Evolutionary conservation across 306 rosid species (phyloP).

Genomic region (Cyclanthera cordifolia): DNA sequence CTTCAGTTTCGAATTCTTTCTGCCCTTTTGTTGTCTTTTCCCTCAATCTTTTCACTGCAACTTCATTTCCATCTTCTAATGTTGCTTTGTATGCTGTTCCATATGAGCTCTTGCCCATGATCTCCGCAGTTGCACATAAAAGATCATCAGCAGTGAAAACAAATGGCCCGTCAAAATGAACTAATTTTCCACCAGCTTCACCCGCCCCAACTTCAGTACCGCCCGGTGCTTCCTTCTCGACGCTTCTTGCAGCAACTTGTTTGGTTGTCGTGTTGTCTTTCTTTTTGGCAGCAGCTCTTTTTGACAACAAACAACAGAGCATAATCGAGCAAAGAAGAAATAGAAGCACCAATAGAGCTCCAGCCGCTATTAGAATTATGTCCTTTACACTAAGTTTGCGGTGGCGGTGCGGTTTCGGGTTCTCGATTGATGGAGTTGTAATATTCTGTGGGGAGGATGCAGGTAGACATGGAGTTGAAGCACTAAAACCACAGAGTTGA

Average conservation of each 20-base stretch:
- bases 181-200: constrained; percentile 60
- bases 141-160: constrained; percentile 84
- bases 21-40: constrained; percentile 75
- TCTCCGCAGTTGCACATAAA: constrained; percentile 83
- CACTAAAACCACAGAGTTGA: constrained; percentile 56
- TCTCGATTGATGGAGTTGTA: constrained; percentile 41
- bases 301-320: constrained; percentile 56
- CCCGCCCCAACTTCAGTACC: constrained; percentile 45
- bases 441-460: constrained; percentile 34
- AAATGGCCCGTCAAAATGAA: constrained; percentile 87
- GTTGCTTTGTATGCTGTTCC: constrained; percentile 90
- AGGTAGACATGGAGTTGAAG: constrained; percentile 53
- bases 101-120: constrained; percentile 78
- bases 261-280: constrained; percentile 26
- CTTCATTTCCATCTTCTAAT: constrained; percentile 69
- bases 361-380: constrained; percentile 73
- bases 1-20: constrained; percentile 74
- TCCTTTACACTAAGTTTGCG: constrained; percentile 57
- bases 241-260: constrained; percentile 26
- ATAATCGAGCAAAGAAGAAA: constrained; percentile 61
- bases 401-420: constrained; percentile 25
- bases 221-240: constrained; percentile 37
- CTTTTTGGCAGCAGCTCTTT: constrained; percentile 39
- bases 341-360: constrained; percentile 50
- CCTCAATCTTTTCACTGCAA: constrained; percentile 83